Evolutionary conservation across 768 basidiomycete genomes (phyloP).

Genomic region (Auricularia sp.): DNA sequence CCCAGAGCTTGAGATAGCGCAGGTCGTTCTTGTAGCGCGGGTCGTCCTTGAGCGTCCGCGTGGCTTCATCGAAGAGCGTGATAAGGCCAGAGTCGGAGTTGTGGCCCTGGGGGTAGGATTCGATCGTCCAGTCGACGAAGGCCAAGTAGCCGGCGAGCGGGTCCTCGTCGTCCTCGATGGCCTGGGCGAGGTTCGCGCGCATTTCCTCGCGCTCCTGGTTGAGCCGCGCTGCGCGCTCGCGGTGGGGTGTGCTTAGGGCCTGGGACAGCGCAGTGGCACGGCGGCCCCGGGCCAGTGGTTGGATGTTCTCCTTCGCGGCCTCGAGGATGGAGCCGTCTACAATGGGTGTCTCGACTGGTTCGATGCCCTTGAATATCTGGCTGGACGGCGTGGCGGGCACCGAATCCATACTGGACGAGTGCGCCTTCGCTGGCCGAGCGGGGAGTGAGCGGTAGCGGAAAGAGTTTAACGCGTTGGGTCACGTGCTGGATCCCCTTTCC

Average conservation of each 20-base stretch:
- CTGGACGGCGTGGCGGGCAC: background rate
- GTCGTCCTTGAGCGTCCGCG: slow-evolving; percentile 72
- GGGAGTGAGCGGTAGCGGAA: no score
- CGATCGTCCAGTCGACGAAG: slow-evolving; percentile 84
- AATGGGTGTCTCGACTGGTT: slow-evolving; percentile 23
- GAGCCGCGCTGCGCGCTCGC: slow-evolving; percentile 50
- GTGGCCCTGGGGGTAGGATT: slow-evolving; percentile 70
- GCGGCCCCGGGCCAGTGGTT: slow-evolving; percentile 69
- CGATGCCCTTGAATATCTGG: background rate
- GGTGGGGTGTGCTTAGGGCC: slow-evolving; percentile 67
- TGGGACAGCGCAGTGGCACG: slow-evolving; percentile 69
- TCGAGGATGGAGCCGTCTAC: slow-evolving; percentile 77
- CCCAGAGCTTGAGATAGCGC: slow-evolving; percentile 89
- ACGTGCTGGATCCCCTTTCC: no score
- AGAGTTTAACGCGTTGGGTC: no score
- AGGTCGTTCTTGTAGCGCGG: slow-evolving; percentile 72
- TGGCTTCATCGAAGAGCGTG: slow-evolving; percentile 77
- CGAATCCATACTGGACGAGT: background rate
- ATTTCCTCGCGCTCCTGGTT: slow-evolving; percentile 41
- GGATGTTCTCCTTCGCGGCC: slow-evolving; percentile 80
- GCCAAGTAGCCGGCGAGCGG: slow-evolving; percentile 76
- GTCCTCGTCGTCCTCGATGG: slow-evolving; percentile 63
- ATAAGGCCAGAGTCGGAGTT: slow-evolving; percentile 63
- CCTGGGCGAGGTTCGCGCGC: slow-evolving; percentile 55
- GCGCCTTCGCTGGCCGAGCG: no score